Evolutionary conservation across 805 yeast genomes (phyloP), one percentile per base, ranked within the genome.

Genomic region (Yarrowia osloensis): DNA sequence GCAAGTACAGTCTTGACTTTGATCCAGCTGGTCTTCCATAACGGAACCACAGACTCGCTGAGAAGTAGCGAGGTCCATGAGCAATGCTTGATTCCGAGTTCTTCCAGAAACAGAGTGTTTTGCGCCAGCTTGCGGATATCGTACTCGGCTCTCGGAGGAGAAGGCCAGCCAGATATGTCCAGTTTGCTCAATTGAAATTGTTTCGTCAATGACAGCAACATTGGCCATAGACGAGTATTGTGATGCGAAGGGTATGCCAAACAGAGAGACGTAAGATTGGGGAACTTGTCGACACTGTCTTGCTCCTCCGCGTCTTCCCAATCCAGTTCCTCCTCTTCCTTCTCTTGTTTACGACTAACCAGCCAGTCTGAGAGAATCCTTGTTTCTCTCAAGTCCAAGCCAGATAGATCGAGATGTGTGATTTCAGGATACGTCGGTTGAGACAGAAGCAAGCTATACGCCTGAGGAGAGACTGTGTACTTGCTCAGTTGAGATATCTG

Each of bases 61-160:
- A 52, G 7, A 9, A 52, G 31, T 8, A 35, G 4, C 4, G 21
- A 4, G 9, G 42, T 12, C 59, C 59, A 52, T 2, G 26, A 5
- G 15, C 42, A 33, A 11, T 52, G 4, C 11, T 17, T 21, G 5
- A 52, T 17, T 3, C 8, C 31, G 2, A 52, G n/a, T 3, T 1
- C 1, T 12, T 52, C 59, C 13, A 52, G 21, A 33, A 52, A 52
- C 44, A 52, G 31, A 7, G 59, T 52, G 12, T 35, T 22, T 15
- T 52, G 59, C 0, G 59, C 42, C 13, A 52, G 42, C 15, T 52
- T 52, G 15, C 42, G 19, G 2, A 52, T 5, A 33, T 52, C 59
- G 21, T 52, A 52, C 59, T 52, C 59, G 17, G 42, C 42, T 33
- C 59, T 5, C 3, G 59, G 59, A 22, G 59, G 42, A 21, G 42